Base-by-base conservation (phyloP, 768 basidiomycete genomes). In the Hysterangium stoloniferum region DNA sequence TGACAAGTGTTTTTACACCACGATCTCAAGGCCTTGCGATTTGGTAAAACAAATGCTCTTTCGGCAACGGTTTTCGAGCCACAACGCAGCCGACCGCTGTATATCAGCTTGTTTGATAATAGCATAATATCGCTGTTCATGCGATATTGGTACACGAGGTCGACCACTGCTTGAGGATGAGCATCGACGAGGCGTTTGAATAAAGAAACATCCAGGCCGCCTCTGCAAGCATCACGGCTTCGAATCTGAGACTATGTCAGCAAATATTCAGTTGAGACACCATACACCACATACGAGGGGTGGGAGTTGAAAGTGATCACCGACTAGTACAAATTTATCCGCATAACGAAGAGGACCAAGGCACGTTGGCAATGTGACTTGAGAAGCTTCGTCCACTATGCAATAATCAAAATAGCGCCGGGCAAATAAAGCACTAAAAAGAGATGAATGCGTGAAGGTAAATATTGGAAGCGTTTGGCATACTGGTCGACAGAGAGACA, bases 41-140 rank as follows among this genome's bases (percentile, higher is more conserved):
- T 60, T 0, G 80, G 79, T 25, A 96, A 60, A 1, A 59, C 59
- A 48, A 98, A 64, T 17, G 62, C 69, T 57, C 73, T 74, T 34
- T 71, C 68, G 27, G 87, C 86, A 9, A 95, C 80, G 15, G 69
- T 68, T 40, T 80, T 78, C 8, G 77, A 83, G 4, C 95, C 96
- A 61, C 92, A 95, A 41, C 69, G 73, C 35, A 97, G 71, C 17
- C 83, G 75, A 52, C 84, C 77, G 8, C 76, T 70, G 59, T 98
- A 98, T 8, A 97, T 82, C 41, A 98, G 79, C 50, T 72, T 74
- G 64, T 97, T 98, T 1, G 88, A 89, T 7, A 98, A 70, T 8
- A 77, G 62, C 94, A 97, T 97, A 62, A 98, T 96, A 54, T 95
- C 92, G 49, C 78, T 78, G 64, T 95, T 97, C 96, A 98, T 98